phyloP scores from a whole-genome alignment of 768 basidiomycete species.

The Trametes coccinea region DNA sequence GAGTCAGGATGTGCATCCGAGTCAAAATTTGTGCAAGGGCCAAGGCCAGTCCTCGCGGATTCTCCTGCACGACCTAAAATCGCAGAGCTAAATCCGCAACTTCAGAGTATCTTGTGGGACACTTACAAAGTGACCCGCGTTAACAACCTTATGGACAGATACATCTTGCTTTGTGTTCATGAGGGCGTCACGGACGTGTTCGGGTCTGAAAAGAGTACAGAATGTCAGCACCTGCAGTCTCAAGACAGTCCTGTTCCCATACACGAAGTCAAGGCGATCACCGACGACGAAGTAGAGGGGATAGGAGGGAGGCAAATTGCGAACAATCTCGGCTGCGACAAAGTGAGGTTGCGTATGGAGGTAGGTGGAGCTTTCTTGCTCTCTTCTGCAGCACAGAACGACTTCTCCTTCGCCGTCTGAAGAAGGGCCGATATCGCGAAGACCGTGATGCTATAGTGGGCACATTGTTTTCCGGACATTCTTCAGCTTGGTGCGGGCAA shows the following conservation, averaged over 20 bases:
- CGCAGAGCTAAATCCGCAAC: not conserved
- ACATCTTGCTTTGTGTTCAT: not conserved
- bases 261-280: constrained; percentile 9
- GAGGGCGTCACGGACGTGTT: not conserved
- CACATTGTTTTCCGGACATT: too few species aligned
- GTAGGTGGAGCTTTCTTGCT: constrained; percentile 10
- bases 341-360: constrained; percentile 11
- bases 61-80: constrained; percentile 7
- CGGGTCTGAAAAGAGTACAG: not conserved
- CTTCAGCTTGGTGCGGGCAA: not conserved
- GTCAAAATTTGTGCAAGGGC: too few species aligned
- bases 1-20: too few species aligned
- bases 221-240: too few species aligned
- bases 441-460: not conserved
- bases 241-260: not conserved
- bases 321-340: constrained; percentile 11
- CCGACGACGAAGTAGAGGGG: constrained; percentile 10
- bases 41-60: not conserved
- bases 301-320: constrained; percentile 1
- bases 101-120: not conserved
- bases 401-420: not conserved
- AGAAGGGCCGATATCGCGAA: not conserved
- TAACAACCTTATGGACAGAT: not conserved
- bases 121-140: constrained; percentile 11
- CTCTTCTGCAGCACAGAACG: constrained; percentile 8